These are phyloP conservation scores for Albatrellus ellisii DNA, from an alignment of 768 basidiomycete genomes.

Conservation along the genomic window DNA sequence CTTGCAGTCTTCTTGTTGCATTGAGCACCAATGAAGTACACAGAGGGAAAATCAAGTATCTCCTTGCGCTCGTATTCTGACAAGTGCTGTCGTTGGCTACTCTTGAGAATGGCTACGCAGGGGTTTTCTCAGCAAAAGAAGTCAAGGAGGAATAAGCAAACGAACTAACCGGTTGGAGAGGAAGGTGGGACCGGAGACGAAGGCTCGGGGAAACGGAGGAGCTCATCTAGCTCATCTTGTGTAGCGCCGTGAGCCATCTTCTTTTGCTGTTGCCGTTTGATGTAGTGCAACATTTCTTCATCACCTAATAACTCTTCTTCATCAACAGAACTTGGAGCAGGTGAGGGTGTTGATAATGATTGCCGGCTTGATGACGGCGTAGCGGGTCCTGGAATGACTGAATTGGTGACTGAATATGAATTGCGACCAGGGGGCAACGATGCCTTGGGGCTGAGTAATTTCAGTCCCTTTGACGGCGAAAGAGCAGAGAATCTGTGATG, in stretches of 20 bases:
- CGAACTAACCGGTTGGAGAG: constrained; percentile 54
- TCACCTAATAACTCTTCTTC: constrained; percentile 86
- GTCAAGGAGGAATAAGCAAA: neutral
- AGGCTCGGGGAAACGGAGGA: constrained; percentile 90
- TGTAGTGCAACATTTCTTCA: constrained; percentile 95
- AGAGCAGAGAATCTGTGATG: constrained; percentile 69
- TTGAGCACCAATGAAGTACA: constrained; percentile 72
- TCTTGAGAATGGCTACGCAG: constrained; percentile 46
- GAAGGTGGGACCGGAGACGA: constrained; percentile 51
- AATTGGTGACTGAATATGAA: constrained; percentile 36
- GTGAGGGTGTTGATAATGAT: constrained; percentile 76
- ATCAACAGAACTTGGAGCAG: constrained; percentile 60
- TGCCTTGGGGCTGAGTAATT: constrained; percentile 70
- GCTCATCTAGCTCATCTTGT: constrained; percentile 76
- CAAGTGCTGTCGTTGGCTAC: constrained; percentile 54
- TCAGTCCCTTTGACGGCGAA: constrained; percentile 76
- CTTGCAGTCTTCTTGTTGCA: constrained; percentile 79
- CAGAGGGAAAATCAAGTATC: constrained; percentile 71
- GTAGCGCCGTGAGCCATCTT: constrained; percentile 72
- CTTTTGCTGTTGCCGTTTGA: constrained; percentile 81
- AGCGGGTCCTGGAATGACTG: constrained; percentile 37
- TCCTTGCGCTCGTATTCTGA: constrained; percentile 88
- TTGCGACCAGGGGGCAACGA: constrained; percentile 44
- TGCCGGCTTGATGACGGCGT: constrained; percentile 64
- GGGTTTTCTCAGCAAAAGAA: neutral